Evolutionary conservation across 331 rosid genomes (phyloP), one percentile per base, ranked within the genome.

Genomic region (Dryas integrifolia): DNA sequence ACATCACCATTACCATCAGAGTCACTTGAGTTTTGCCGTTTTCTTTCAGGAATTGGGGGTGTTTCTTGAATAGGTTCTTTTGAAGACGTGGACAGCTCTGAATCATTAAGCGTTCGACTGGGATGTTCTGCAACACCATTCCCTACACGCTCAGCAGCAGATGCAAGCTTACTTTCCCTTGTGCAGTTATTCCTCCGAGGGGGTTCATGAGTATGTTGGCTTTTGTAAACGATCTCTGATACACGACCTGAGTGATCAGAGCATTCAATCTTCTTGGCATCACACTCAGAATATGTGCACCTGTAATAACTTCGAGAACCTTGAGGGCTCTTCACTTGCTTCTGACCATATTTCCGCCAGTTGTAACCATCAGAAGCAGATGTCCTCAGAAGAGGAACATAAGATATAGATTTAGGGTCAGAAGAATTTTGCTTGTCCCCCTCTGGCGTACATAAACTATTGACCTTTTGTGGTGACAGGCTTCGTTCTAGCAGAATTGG

Each of bases 261-360:
- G 65, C 96, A 89, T 80, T 94, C 98, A 71, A 94, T 86, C 86
- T 94, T 94, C 86, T 94, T 94, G 46, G 88, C 96, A 40, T 53
- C 66, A 80, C 98, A 94, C 48, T 88, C 91, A 8, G 91, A 79
- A 80, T 78, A 84, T 63, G 96, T 88, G 78, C 98, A 94, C 82
- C 86, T 88, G 67, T 91, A 94, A 84, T 94, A 94, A 85, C 98
- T 89, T 69, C 98, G 89, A 41, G 94, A 94, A 73, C 98, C 97
- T 65, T 86, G 82, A 59, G 98, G 92, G 83, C 96, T 89, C 87
- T 94, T 94, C 60, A 94, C 98, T 86, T 94, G 97, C 88, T 94
- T 94, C 86, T 94, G 98, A 74, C 98, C 98, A 85, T 94, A 94
- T 82, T 94, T 94, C 74, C 98, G 85, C 98, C 97, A 94, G 80